Percentiles rank a stretch among this genome's conserved stretches.
Conservation (phyloP, 257 asterid species). For the Osmanthus fragrans region DNA sequence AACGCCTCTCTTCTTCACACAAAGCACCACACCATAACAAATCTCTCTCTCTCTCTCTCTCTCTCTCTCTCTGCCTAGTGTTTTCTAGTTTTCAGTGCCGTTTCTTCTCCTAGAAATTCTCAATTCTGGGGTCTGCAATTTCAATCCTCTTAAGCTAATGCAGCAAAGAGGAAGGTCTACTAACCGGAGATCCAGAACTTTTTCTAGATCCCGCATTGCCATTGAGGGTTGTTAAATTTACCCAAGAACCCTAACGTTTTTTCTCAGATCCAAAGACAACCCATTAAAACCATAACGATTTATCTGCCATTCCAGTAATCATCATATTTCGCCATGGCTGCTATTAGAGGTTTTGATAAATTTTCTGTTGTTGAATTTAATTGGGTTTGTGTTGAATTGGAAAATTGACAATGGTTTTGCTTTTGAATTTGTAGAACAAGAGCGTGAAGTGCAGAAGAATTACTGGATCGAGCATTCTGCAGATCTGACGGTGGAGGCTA, state of each 20-base stretch:
- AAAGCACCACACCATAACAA: neutral
- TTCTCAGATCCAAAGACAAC: neutral
- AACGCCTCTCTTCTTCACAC: neutral
- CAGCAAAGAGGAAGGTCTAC: slow-evolving; percentile 67
- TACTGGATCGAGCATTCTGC: slow-evolving; percentile 91
- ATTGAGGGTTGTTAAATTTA: slow-evolving; percentile 61
- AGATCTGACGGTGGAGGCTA: slow-evolving; percentile 74
- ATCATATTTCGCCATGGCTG: slow-evolving; percentile 48
- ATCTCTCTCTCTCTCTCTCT: slow-evolving; percentile 4
- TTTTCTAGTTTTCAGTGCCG: slow-evolving; percentile 3
- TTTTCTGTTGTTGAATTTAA: neutral
- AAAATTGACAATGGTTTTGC: neutral
- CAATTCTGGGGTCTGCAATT: neutral
- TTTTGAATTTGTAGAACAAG: slow-evolving; percentile 47
- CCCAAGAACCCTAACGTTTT: neutral
- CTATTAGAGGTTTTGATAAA: slow-evolving; percentile 41
- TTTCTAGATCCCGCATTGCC: slow-evolving; percentile 92
- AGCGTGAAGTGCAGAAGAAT: slow-evolving; percentile 84
- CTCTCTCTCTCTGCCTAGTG: neutral
- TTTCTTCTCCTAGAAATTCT: slow-evolving; percentile 26
- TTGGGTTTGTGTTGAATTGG: slow-evolving; percentile 8
- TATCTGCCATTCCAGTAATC: neutral
- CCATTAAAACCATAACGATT: neutral
- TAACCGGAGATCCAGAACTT: slow-evolving; percentile 82
- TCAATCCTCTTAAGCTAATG: slow-evolving; percentile 43